phyloP scores from a whole-genome alignment of 148 eudicot genomes.

The Cornus suecica region DNA sequence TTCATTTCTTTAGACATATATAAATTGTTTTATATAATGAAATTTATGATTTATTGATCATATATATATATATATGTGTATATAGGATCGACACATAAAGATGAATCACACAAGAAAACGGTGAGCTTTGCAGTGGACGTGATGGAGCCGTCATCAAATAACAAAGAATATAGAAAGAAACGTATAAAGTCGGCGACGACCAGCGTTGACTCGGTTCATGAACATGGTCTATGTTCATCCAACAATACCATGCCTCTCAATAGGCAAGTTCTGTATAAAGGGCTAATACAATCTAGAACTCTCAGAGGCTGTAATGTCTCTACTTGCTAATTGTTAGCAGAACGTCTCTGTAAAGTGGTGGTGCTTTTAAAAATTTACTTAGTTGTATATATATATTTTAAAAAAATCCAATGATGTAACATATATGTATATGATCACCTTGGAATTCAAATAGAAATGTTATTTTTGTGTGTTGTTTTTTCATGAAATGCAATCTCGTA shows the following conservation, averaged over 20 bases:
- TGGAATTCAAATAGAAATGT: too few relatives aligned
- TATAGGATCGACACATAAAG: slow-evolving; percentile 26
- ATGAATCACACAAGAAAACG: slow-evolving; percentile 38
- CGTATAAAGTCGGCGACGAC: slow-evolving; percentile 2
- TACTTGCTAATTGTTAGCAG: neutral
- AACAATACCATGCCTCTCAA: slow-evolving; percentile 48
- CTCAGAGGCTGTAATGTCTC: slow-evolving; percentile 8
- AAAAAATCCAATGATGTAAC: neutral
- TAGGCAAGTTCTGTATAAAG: slow-evolving; percentile 60
- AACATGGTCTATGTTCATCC: too few relatives aligned
- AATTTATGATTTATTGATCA: neutral
- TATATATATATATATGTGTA: neutral
- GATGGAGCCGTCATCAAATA: slow-evolving; percentile 5
- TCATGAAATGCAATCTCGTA: too few relatives aligned
- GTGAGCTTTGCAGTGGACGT: slow-evolving; percentile 34
- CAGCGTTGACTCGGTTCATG: neutral
- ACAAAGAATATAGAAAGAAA: slow-evolving; percentile 2
- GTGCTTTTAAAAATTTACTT: neutral
- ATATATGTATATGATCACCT: neutral
- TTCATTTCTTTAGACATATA: neutral
- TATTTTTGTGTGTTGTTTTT: too few relatives aligned
- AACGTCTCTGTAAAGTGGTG: neutral
- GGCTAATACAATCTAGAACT: slow-evolving; percentile 34
- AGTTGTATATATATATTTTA: neutral
- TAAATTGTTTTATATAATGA: neutral